Conservation (phyloP, 768 basidiomycete genomes). For the Dendrothele bispora region DNA sequence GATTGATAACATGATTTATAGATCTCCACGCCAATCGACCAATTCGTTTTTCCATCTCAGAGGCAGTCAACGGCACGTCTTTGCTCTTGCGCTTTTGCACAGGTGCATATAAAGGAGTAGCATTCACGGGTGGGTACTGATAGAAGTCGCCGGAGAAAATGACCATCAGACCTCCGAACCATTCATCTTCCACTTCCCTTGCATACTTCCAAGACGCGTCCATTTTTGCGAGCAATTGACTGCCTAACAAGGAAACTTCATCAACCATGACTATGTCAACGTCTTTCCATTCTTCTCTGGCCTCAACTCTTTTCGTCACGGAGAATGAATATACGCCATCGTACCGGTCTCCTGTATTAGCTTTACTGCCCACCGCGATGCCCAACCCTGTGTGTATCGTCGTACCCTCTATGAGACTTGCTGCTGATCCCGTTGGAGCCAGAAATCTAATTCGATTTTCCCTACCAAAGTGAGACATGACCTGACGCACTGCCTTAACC, state of each 20-base stretch:
- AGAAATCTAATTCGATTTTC: constrained; percentile 23
- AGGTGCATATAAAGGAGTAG: constrained; percentile 22
- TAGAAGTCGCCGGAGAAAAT: constrained; percentile 33
- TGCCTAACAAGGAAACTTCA: constrained; percentile 26
- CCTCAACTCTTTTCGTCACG: constrained; percentile 12
- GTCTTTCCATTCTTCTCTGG: constrained; percentile 21
- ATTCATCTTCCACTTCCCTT: too few relatives aligned
- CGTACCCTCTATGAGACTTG: constrained; percentile 24
- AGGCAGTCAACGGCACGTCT: too few relatives aligned
- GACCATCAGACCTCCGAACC: constrained; percentile 27
- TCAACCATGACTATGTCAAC: constrained; percentile 25
- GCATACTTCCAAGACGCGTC: too few relatives aligned
- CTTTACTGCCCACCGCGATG: constrained; percentile 16
- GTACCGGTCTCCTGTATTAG: constrained; percentile 11
- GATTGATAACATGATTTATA: constrained; percentile 13
- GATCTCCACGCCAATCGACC: constrained; percentile 16
- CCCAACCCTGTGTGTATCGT: constrained; percentile 24
- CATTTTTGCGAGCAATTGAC: constrained; percentile 21
- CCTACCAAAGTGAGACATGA: constrained; percentile 21
- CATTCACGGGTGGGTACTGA: constrained; percentile 31
- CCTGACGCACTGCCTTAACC: constrained; percentile 17
- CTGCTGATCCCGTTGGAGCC: constrained; percentile 30
- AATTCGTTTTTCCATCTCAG: too few relatives aligned
- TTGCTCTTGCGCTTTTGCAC: too few relatives aligned
- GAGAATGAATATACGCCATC: constrained; percentile 12